A percentile compares a stretch with the other conserved stretches of the same genome.
Conservation (phyloP, 768 basidiomycete species). For the Tephrocybe sp. region DNA sequence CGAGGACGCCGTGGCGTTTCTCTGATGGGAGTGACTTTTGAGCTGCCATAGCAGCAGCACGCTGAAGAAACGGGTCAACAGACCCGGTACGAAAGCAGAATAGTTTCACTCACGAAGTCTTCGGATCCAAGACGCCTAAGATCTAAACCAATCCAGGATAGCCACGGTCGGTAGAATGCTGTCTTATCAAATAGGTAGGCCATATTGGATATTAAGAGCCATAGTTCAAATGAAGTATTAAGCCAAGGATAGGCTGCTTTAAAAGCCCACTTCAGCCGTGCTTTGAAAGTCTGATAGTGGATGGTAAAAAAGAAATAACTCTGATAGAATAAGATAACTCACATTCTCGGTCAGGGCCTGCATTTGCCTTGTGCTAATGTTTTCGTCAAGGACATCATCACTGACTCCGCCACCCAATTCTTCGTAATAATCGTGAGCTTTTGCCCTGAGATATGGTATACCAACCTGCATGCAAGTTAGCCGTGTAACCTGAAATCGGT, state of each 20-base stretch:
- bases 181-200: slow-evolving; percentile 89
- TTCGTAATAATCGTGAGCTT: slow-evolving; percentile 89
- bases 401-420: slow-evolving; percentile 79
- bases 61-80: slow-evolving; percentile 28
- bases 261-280: slow-evolving; percentile 58
- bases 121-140: slow-evolving; percentile 75
- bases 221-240: slow-evolving; percentile 75
- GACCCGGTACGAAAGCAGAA: background rate
- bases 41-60: slow-evolving; percentile 33
- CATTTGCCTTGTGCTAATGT: slow-evolving; percentile 38
- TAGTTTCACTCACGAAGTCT: slow-evolving; percentile 59
- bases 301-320: slow-evolving; percentile 4
- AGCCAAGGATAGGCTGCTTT: slow-evolving; percentile 80
- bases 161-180: slow-evolving; percentile 88
- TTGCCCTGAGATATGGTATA: slow-evolving; percentile 85
- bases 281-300: slow-evolving; percentile 44
- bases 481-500: background rate
- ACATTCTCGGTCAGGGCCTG: slow-evolving; percentile 54
- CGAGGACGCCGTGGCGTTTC: slow-evolving; percentile 33
- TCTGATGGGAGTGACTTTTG: slow-evolving; percentile 27
- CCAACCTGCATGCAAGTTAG: slow-evolving; percentile 56
- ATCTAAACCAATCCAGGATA: slow-evolving; percentile 81
- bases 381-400: slow-evolving; percentile 62
- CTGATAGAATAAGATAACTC: slow-evolving; percentile 12
- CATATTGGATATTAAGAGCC: slow-evolving; percentile 81